Percentiles rank a stretch among this genome's conserved stretches.
phyloP scores from a whole-genome alignment of 768 basidiomycete species.

The Pleurotus salmoneostramineus region DNA sequence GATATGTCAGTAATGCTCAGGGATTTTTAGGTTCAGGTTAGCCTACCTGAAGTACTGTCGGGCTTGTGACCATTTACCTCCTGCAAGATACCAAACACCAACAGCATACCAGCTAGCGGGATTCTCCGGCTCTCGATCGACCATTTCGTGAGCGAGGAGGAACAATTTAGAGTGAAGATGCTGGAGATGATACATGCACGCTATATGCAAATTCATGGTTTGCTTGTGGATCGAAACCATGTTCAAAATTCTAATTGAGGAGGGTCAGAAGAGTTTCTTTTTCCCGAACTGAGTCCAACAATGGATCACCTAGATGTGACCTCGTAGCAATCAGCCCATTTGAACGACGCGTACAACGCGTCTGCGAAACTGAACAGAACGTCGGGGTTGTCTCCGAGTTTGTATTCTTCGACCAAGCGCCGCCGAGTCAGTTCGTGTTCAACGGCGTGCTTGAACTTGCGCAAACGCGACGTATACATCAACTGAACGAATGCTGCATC shows the following conservation, averaged over 20 bases:
- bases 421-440: constrained; percentile 82
- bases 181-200: constrained; percentile 95
- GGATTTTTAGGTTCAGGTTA: background rate
- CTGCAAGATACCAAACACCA: constrained; percentile 92
- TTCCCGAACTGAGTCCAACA: no score
- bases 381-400: constrained; percentile 88
- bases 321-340: constrained; percentile 92
- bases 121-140: constrained; percentile 90
- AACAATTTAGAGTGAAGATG: constrained; percentile 92
- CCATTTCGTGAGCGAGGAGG: constrained; percentile 94
- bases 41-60: constrained; percentile 89
- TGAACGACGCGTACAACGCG: constrained; percentile 79
- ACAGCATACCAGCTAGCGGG: constrained; percentile 98
- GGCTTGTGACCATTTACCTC: constrained; percentile 85
- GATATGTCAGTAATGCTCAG: constrained; percentile 10
- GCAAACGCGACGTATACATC: constrained; percentile 87
- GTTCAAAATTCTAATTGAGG: constrained; percentile 65
- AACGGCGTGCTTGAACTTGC: constrained; percentile 81
- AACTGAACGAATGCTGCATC: constrained; percentile 90
- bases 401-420: constrained; percentile 79
- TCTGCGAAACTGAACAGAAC: constrained; percentile 90
- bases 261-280: background rate
- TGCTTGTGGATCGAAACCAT: constrained; percentile 83
- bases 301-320: constrained; percentile 69
- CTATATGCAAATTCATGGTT: constrained; percentile 91